These are phyloP conservation scores for Gautieria morchelliformis DNA, from an alignment of 768 basidiomycete genomes.

Conservation along the genomic window DNA sequence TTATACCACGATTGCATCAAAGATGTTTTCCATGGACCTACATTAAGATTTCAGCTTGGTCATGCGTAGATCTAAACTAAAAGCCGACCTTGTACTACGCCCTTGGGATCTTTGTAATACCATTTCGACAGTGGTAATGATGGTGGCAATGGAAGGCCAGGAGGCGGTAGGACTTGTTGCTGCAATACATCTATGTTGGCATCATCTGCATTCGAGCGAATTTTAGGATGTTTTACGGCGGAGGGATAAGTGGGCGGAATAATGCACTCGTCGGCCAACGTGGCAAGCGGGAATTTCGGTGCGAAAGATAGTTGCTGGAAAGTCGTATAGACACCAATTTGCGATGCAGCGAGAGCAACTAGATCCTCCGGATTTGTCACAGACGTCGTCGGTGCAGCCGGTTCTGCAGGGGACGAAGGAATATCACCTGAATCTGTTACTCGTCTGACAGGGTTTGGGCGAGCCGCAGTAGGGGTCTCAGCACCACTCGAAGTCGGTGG, in stretches of 20 bases:
- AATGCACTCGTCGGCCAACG: constrained; percentile 83
- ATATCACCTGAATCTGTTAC: constrained; percentile 7
- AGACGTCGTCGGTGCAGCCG: constrained; percentile 23
- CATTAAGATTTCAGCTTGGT: not conserved
- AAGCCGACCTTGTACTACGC: constrained; percentile 60
- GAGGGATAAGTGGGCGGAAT: constrained; percentile 85
- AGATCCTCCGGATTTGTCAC: constrained; percentile 55
- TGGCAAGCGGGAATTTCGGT: constrained; percentile 79
- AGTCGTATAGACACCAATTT: constrained; percentile 79
- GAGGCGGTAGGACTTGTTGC: constrained; percentile 64
- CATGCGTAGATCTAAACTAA: not conserved
- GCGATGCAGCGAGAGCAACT: constrained; percentile 53
- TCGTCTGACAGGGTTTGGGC: constrained; percentile 11
- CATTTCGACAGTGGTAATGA: constrained; percentile 62
- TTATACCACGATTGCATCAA: constrained; percentile 88
- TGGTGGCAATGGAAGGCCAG: constrained; percentile 66
- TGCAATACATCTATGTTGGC: constrained; percentile 33
- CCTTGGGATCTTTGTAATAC: constrained; percentile 81
- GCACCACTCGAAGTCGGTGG: constrained; percentile 26
- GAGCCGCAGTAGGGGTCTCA: constrained; percentile 32
- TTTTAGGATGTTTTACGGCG: constrained; percentile 55
- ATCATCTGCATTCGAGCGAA: constrained; percentile 42
- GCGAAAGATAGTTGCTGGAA: constrained; percentile 86
- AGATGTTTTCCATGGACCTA: constrained; percentile 82
- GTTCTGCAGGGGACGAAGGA: constrained; percentile 15